phyloP scores from a whole-genome alignment of 768 basidiomycete genomes.

The Lactifluus subvellereus region DNA sequence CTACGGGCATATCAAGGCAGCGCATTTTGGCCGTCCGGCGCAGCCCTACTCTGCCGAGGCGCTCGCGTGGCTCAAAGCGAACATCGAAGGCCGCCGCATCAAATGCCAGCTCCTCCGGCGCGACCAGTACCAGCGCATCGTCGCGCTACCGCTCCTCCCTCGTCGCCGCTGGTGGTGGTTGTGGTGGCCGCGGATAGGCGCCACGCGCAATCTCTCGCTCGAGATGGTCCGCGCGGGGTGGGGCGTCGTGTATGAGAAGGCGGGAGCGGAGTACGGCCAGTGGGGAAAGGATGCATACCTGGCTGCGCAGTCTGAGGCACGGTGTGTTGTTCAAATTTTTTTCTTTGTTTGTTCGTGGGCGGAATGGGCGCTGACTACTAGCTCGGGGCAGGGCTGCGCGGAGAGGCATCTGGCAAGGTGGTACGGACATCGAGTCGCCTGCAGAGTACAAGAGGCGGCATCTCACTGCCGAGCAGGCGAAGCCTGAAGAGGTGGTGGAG shows the following conservation, averaged over 20 bases:
- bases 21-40: constrained; percentile 76
- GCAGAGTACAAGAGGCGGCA: constrained; percentile 40
- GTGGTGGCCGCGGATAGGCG: constrained; percentile 41
- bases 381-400: constrained; percentile 23
- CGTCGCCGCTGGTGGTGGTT: constrained; percentile 49
- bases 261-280: constrained; percentile 74
- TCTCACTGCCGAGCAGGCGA: not conserved
- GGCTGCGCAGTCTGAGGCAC: constrained; percentile 57
- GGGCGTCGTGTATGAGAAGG: constrained; percentile 69
- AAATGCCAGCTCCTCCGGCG: constrained; percentile 66
- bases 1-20: constrained; percentile 39
- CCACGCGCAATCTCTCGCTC: constrained; percentile 36
- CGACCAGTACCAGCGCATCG: constrained; percentile 83
- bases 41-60: constrained; percentile 76
- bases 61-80: constrained; percentile 59
- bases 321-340: constrained; percentile 38
- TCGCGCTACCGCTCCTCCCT: constrained; percentile 56
- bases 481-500: not conserved
- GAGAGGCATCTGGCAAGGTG: constrained; percentile 39
- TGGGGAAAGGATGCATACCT: constrained; percentile 61
- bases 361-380: not conserved
- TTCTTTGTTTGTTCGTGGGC: not conserved
- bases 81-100: constrained; percentile 52
- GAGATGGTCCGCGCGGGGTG: constrained; percentile 81
- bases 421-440: constrained; percentile 34